Percentiles rank a stretch among this genome's conserved stretches.
Conservation (phyloP, 2,329 filamentous ascomycete genomes). For the Nothophoma quercina region DNA sequence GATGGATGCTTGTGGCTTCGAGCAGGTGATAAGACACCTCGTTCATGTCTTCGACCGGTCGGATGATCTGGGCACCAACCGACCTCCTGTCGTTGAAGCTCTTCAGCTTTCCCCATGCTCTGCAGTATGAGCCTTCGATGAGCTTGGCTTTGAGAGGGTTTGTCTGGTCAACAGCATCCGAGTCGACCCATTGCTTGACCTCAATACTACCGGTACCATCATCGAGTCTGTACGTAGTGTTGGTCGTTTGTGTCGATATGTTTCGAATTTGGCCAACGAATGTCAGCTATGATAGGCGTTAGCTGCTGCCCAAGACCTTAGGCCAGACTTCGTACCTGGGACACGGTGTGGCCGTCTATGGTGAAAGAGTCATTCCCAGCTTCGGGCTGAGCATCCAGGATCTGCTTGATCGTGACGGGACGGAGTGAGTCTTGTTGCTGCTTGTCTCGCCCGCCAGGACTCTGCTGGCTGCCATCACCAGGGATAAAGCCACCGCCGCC, state of each 20-base stretch:
- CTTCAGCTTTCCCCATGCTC: constrained; percentile 85
- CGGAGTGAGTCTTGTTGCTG: constrained; percentile 86
- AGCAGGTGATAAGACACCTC: constrained; percentile 93
- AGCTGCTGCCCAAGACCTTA: constrained; percentile 10
- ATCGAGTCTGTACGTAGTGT: constrained; percentile 91
- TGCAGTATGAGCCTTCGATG: constrained; percentile 78
- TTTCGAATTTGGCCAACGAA: constrained; percentile 91
- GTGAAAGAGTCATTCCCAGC: constrained; percentile 74
- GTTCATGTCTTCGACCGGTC: constrained; percentile 83
- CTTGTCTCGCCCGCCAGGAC: constrained; percentile 52
- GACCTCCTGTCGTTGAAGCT: constrained; percentile 83
- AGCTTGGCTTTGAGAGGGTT: constrained; percentile 62
- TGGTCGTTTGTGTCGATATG: constrained; percentile 85
- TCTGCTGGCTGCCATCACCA: constrained; percentile 56
- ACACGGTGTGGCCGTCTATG: constrained; percentile 78
- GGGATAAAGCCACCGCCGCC: constrained; percentile 69
- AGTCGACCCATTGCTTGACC: constrained; percentile 85
- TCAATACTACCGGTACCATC: constrained; percentile 94
- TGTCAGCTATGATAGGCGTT: constrained; percentile 66
- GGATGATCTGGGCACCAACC: constrained; percentile 80
- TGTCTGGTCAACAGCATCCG: constrained; percentile 58
- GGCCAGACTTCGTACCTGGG: constrained; percentile 55
- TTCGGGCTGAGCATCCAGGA: constrained; percentile 73
- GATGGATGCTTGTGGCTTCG: constrained; percentile 86
- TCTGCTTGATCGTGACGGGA: constrained; percentile 94